Evolutionary conservation across 257 asterid species (phyloP).

Genomic region (Haberlea rhodopensis): DNA sequence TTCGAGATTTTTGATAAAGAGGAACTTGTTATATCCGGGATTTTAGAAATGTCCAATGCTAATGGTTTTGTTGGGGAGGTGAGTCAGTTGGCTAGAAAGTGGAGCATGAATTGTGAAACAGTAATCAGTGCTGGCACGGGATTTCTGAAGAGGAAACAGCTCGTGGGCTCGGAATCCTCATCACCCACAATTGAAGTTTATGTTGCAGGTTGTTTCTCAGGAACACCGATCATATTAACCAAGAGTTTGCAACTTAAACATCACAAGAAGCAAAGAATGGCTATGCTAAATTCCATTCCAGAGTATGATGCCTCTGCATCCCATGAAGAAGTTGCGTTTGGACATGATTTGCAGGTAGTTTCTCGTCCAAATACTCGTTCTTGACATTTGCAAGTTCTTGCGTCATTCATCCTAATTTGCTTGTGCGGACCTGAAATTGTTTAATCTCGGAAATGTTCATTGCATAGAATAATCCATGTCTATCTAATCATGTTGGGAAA

Average conservation of each 20-base stretch:
- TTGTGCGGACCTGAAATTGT: neutral
- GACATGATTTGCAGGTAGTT: slow-evolving; percentile 62
- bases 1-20: slow-evolving; percentile 66
- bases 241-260: slow-evolving; percentile 61
- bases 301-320: slow-evolving; percentile 50
- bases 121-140: slow-evolving; percentile 51
- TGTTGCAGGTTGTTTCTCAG: slow-evolving; percentile 76
- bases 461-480: neutral
- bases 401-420: slow-evolving; percentile 2
- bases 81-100: slow-evolving; percentile 30
- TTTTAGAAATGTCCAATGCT: slow-evolving; percentile 48
- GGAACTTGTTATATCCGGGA: slow-evolving; percentile 66
- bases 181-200: slow-evolving; percentile 76
- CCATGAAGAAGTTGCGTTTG: slow-evolving; percentile 40
- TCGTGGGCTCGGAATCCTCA: slow-evolving; percentile 41
- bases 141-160: slow-evolving; percentile 66
- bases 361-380: slow-evolving; percentile 6
- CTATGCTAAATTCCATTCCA: slow-evolving; percentile 61
- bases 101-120: slow-evolving; percentile 76
- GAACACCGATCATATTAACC: slow-evolving; percentile 74
- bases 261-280: slow-evolving; percentile 63
- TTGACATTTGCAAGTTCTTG: neutral
- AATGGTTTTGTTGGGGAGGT: slow-evolving; percentile 59
- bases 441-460: neutral
- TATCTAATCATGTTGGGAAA: neutral